Percentiles rank a stretch among this genome's conserved stretches.
These are phyloP conservation scores for Glycine soja DNA, from an alignment of 306 rosid genomes.

Conservation along the genomic window DNA sequence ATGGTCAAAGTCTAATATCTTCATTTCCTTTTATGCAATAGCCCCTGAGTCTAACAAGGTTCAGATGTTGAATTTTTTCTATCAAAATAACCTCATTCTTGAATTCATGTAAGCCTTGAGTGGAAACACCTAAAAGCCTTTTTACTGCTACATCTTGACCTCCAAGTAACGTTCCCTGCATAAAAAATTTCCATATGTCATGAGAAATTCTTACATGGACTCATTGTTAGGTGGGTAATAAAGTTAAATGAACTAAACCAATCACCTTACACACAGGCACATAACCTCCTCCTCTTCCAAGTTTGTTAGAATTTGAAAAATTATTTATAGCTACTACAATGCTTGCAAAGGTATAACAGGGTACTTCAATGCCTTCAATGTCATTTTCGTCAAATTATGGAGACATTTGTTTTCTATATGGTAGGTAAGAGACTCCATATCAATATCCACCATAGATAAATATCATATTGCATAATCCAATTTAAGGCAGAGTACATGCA, in stretches of 20 bases:
- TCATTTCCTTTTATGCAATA: slow-evolving; percentile 55
- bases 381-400: no score
- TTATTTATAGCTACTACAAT: slow-evolving; percentile 53
- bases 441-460: slow-evolving; percentile 38
- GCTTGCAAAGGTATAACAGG: slow-evolving; percentile 48
- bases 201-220: neutral
- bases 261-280: slow-evolving; percentile 70
- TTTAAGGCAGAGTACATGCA: slow-evolving; percentile 30
- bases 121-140: slow-evolving; percentile 56
- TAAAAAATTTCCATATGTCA: no score
- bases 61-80: slow-evolving; percentile 61
- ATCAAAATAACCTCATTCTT: slow-evolving; percentile 55
- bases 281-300: slow-evolving; percentile 69
- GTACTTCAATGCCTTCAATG: slow-evolving; percentile 51
- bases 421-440: slow-evolving; percentile 8
- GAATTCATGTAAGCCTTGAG: slow-evolving; percentile 63
- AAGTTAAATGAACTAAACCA: neutral
- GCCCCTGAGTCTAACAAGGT: slow-evolving; percentile 60
- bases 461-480: slow-evolving; percentile 19
- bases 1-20: no score
- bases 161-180: slow-evolving; percentile 49
- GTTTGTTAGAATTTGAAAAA: slow-evolving; percentile 61
- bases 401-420: no score
- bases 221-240: neutral
- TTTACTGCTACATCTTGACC: slow-evolving; percentile 57